phyloP scores from a whole-genome alignment of 176 grass and related monocot species.

The Paspalum vaginatum region DNA sequence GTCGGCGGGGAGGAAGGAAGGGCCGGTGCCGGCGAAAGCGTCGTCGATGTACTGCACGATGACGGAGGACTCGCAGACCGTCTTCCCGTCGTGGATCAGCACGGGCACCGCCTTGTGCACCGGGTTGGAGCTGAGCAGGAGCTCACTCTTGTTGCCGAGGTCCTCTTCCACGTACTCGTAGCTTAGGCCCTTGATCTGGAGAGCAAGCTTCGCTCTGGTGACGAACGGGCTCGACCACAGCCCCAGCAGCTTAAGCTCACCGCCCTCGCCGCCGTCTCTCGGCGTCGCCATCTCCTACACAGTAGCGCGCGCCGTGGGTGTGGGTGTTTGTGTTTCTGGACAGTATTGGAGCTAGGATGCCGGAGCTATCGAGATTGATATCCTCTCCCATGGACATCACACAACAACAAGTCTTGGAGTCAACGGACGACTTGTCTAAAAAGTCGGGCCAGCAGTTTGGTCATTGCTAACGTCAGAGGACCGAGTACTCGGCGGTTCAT shows the following conservation, averaged over 20 bases:
- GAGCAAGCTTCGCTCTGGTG: slow-evolving; percentile 32
- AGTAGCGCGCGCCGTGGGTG: too few species aligned
- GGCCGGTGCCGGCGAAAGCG: slow-evolving; percentile 23
- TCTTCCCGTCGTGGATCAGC: slow-evolving; percentile 48
- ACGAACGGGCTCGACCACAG: slow-evolving; percentile 28
- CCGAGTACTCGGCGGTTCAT: background rate
- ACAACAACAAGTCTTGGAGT: background rate
- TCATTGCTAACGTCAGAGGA: slow-evolving; percentile 16
- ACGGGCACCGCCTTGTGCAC: slow-evolving; percentile 54
- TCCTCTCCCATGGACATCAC: background rate
- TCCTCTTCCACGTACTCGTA: slow-evolving; percentile 49
- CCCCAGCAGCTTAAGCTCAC: slow-evolving; percentile 45
- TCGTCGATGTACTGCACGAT: slow-evolving; percentile 64
- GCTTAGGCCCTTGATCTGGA: slow-evolving; percentile 48
- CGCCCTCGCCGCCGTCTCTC: background rate
- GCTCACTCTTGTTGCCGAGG: slow-evolving; percentile 44
- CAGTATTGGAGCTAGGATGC: background rate
- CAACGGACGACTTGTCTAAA: background rate
- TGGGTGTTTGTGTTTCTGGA: background rate
- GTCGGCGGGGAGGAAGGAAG: slow-evolving; percentile 43
- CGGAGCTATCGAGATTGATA: background rate
- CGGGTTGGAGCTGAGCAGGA: slow-evolving; percentile 50
- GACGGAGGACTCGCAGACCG: slow-evolving; percentile 46
- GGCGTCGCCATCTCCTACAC: background rate
- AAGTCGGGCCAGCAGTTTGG: background rate